A percentile compares a stretch with the other conserved stretches of the same genome.
These are phyloP conservation scores for Colletotrichum horii DNA, from an alignment of 2,329 filamentous ascomycete species.

Conservation along the genomic window DNA sequence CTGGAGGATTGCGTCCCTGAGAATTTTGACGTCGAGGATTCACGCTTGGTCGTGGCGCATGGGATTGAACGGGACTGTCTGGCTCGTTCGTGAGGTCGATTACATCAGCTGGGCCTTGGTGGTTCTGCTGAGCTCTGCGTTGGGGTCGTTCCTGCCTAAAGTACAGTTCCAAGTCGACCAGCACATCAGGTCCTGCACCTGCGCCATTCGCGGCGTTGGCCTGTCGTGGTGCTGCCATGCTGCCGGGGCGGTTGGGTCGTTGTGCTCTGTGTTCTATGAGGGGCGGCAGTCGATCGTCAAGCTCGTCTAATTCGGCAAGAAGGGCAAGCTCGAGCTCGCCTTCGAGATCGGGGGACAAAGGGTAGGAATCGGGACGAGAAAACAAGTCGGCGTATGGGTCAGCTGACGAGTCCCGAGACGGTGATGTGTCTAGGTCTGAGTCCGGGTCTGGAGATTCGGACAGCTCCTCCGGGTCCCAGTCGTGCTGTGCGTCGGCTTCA, in stretches of 20 bases:
- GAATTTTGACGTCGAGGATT: constrained; percentile 49
- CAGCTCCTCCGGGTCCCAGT: constrained; percentile 3
- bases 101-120: constrained; percentile 30
- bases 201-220: not conserved
- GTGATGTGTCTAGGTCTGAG: not conserved
- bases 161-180: constrained; percentile 30
- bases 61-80: constrained; percentile 44
- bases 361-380: constrained; percentile 2
- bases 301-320: constrained; percentile 16
- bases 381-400: not conserved
- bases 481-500: constrained; percentile 1
- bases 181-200: constrained; percentile 23
- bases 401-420: not conserved
- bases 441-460: not conserved
- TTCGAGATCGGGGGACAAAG: constrained; percentile 12
- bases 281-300: not conserved
- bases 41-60: constrained; percentile 21
- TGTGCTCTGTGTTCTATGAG: not conserved
- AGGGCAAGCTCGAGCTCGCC: constrained; percentile 16
- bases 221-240: not conserved
- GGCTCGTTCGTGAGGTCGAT: constrained; percentile 59
- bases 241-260: not conserved
- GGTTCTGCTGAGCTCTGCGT: constrained; percentile 3
- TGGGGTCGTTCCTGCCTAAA: constrained; percentile 1
- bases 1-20: constrained; percentile 44